Conservation (phyloP, 2,329 filamentous ascomycete genomes). For the Pezicula radicicola region DNA sequence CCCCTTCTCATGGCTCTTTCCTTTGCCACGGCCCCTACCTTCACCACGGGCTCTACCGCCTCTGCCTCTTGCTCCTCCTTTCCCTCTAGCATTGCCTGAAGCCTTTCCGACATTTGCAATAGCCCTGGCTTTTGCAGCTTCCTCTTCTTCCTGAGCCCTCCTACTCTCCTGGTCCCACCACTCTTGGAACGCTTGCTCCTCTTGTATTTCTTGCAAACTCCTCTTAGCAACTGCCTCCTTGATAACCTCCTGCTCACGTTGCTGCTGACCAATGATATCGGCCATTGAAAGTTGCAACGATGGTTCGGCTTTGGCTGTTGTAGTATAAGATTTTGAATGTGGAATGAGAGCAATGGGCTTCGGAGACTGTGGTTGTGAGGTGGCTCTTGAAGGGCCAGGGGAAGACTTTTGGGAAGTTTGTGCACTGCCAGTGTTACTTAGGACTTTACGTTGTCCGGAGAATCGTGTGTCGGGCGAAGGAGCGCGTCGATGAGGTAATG, state of each 20-base stretch:
- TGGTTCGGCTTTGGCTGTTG: conserved; percentile 58
- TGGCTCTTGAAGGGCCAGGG: conserved; percentile 8
- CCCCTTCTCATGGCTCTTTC: conserved; percentile 4
- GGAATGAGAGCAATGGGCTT: conserved; percentile 43
- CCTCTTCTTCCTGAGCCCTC: conserved; percentile 56
- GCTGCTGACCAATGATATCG: conserved; percentile 86
- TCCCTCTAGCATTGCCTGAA: conserved; percentile 12
- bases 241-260: conserved; percentile 77
- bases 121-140: conserved; percentile 17
- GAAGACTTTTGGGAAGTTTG: conserved; percentile 11
- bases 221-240: conserved; percentile 84
- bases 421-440: conserved; percentile 7
- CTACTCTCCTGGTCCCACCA: conserved; percentile 91
- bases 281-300: conserved; percentile 71
- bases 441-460: conserved; percentile 45
- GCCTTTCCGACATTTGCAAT: conserved; percentile 21
- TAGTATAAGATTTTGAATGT: conserved; percentile 60
- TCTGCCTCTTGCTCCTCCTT: conserved; percentile 12
- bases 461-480: conserved; percentile 63
- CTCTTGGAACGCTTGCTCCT: conserved; percentile 94
- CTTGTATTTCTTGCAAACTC: conserved; percentile 89
- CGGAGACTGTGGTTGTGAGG: conserved; percentile 17
- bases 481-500: conserved; percentile 41
- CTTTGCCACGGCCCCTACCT: conserved; percentile 10
- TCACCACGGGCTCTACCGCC: conserved; percentile 12